These are phyloP conservation scores for Stylonectria norvegica DNA, from an alignment of 2,329 filamentous ascomycete species.

Conservation along the genomic window DNA sequence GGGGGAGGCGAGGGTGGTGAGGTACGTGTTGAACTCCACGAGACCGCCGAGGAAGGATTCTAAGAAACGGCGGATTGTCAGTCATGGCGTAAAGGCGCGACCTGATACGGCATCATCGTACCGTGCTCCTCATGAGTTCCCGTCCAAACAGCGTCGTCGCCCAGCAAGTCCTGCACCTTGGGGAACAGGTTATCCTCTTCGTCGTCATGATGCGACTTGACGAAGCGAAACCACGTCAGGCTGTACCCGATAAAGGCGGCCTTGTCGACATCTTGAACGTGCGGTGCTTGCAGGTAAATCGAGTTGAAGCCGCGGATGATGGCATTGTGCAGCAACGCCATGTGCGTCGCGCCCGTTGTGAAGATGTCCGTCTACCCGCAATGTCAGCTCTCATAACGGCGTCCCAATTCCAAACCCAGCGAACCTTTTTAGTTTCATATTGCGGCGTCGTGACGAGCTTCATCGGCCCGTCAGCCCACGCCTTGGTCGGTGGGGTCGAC, in stretches of 20 bases:
- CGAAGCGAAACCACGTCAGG: slow-evolving; percentile 56
- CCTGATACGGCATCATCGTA: slow-evolving; percentile 25
- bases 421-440: slow-evolving; percentile 49
- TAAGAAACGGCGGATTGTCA: slow-evolving; percentile 9
- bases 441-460: slow-evolving; percentile 53
- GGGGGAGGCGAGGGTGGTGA: slow-evolving; percentile 40
- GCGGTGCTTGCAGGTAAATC: slow-evolving; percentile 57
- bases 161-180: slow-evolving; percentile 50
- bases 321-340: slow-evolving; percentile 59
- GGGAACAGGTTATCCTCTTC: slow-evolving; percentile 57
- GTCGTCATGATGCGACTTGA: slow-evolving; percentile 58
- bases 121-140: slow-evolving; percentile 55
- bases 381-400: not conserved
- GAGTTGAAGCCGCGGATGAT: slow-evolving; percentile 63
- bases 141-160: slow-evolving; percentile 48
- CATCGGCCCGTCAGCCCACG: slow-evolving; percentile 55
- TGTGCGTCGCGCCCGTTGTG: slow-evolving; percentile 57
- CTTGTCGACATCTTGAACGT: slow-evolving; percentile 50
- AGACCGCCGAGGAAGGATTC: slow-evolving; percentile 51
- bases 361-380: slow-evolving; percentile 53
- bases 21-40: slow-evolving; percentile 50
- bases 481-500: slow-evolving; percentile 27
- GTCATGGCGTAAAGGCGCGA: not conserved
- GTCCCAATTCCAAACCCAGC: not conserved
- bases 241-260: slow-evolving; percentile 56